These are phyloP conservation scores for Buxus sempervirens DNA, from an alignment of 164 flowering plant species.

Conservation along the genomic window DNA sequence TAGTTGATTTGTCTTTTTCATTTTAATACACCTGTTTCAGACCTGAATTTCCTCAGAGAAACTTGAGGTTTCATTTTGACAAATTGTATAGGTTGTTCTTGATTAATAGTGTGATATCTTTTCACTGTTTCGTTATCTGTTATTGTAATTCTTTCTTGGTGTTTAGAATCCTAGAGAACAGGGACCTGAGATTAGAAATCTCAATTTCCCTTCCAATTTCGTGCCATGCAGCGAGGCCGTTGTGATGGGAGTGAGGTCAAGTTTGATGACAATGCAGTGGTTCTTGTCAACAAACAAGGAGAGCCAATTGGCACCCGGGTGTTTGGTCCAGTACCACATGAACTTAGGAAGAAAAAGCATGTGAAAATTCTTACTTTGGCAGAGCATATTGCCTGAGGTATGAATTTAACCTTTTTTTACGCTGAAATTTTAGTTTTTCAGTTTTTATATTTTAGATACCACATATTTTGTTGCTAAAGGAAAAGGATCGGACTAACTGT, in stretches of 20 bases:
- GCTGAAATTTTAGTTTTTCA: neutral
- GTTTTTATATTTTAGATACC: too few relatives aligned
- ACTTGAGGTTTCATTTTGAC: too few relatives aligned
- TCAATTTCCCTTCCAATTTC: too few relatives aligned
- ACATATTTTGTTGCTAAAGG: neutral
- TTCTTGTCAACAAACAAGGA: slow-evolving; percentile 80
- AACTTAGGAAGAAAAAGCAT: slow-evolving; percentile 81
- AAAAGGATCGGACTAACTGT: neutral
- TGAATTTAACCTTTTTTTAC: neutral
- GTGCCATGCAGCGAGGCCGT: slow-evolving; percentile 82
- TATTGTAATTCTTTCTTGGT: too few relatives aligned
- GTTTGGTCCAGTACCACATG: slow-evolving; percentile 91
- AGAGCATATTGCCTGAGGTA: slow-evolving; percentile 56
- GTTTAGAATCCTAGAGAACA: too few relatives aligned
- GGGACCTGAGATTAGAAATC: too few relatives aligned
- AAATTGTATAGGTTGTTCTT: too few relatives aligned
- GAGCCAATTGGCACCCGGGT: slow-evolving; percentile 87
- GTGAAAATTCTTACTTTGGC: slow-evolving; percentile 81
- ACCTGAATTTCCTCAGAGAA: too few relatives aligned
- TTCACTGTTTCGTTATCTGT: too few relatives aligned
- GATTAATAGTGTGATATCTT: too few relatives aligned
- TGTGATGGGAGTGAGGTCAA: slow-evolving; percentile 85
- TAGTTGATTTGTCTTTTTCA: too few relatives aligned
- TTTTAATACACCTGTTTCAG: too few relatives aligned
- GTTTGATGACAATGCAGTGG: slow-evolving; percentile 94